Base-by-base conservation (phyloP, 148 eudicot species). In the Nepenthes gracilis region DNA sequence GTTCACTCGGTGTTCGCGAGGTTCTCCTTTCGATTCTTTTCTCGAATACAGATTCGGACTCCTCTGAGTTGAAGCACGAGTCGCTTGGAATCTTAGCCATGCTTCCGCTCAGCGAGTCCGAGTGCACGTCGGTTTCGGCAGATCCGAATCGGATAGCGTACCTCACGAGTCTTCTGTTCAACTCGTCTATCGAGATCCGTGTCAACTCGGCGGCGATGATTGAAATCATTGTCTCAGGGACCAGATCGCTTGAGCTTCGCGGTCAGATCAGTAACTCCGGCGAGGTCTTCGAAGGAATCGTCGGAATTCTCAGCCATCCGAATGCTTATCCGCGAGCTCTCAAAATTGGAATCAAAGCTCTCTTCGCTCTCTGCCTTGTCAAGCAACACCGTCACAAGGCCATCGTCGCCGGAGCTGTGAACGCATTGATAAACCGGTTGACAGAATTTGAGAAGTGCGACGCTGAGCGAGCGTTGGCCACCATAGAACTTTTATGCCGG, bases 381-480 rank as follows among this genome's bases (percentile, higher is more conserved):
- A 91, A 87, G 64, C 92, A 87, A 43, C 80, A 87, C 69, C 85
- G 97, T 14, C 77, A 85, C 64, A 78, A 69, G 49, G 97, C 96
- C 67, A 81, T 91, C 43, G 54, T 70, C 0, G 92, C 90, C 8
- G 96, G 97, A 9, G 96, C 96, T 0, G 92, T 71, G 2, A 79
- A 74, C 69, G 87, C 75, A 66, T 58, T 89, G 9, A 73, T 85
- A 1, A 73, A 75, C 40, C 74, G 85, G 2, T 12, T 90, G 3
- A 50, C 85, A 32, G 91, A 87, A 61, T 80, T 83, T 32, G 97
- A 91, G 48, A 81, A 80, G 63, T 81, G 87, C 48, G 95, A 91
- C 37, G 85, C 87, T 15, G 97, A 91, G 72, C 66, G 97, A 23
- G 92, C 97, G 9, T 69, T 85, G 2, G 97, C 96, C 1, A 91